Conservation (phyloP, 1,284 basidiomycete species). For the Marasmius tenuissimus region DNA sequence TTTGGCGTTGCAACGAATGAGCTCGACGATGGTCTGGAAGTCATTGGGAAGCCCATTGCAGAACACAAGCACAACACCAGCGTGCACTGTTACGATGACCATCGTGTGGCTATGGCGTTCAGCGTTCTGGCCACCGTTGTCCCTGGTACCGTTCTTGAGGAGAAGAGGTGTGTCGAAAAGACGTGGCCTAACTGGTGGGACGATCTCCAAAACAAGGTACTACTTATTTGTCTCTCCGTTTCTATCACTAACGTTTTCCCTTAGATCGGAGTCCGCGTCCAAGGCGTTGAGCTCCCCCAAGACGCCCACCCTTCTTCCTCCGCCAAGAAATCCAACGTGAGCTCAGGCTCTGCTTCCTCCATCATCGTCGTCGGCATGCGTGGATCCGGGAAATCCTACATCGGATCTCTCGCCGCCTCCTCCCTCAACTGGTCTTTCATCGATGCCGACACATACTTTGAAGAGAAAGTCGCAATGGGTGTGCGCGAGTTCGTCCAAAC, state of each 20-base stretch:
- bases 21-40: conserved; percentile 90
- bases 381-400: conserved; percentile 92
- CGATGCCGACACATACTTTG: conserved; percentile 88
- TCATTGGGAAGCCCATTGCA: conserved; percentile 74
- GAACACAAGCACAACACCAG: conserved; percentile 70
- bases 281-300: conserved; percentile 76
- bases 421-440: conserved; percentile 78
- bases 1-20: conserved; percentile 94
- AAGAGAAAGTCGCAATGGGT: conserved; percentile 58
- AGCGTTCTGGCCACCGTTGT: conserved; percentile 83
- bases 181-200: conserved; percentile 99
- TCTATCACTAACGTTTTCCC: conserved; percentile 9
- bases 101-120: conserved; percentile 99
- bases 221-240: not conserved
- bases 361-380: conserved; percentile 95
- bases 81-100: conserved; percentile 97
- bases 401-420: conserved; percentile 79
- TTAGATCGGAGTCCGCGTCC: conserved; percentile 88
- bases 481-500: conserved; percentile 79
- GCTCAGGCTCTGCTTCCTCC: conserved; percentile 57
- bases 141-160: conserved; percentile 81
- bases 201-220: conserved; percentile 89
- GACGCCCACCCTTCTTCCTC: conserved; percentile 25
- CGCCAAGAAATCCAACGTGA: conserved; percentile 26
- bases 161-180: conserved; percentile 98